These are phyloP conservation scores for Botrytis aclada DNA, from an alignment of 2,329 filamentous ascomycete genomes.

Conservation along the genomic window DNA sequence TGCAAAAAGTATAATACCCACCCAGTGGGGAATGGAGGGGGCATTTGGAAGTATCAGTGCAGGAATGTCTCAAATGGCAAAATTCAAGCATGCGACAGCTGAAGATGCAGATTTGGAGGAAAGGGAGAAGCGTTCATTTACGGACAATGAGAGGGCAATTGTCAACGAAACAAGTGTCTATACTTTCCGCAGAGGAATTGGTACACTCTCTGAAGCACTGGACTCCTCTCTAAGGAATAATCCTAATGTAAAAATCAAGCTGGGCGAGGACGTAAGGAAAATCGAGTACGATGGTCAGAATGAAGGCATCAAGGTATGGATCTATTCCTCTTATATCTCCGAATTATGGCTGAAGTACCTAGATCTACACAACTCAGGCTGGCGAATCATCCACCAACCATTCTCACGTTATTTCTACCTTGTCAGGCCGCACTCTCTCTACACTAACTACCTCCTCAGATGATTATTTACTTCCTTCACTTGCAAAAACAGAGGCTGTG, in stretches of 20 bases:
- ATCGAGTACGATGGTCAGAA: conserved; percentile 43
- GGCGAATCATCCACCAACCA: conserved; percentile 38
- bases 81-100: neutral
- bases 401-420: conserved; percentile 63
- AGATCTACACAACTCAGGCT: conserved; percentile 37
- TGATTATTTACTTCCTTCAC: conserved; percentile 43
- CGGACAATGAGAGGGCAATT: conserved; percentile 2
- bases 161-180: conserved; percentile 39
- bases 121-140: neutral
- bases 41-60: conserved; percentile 25
- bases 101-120: conserved; percentile 9
- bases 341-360: conserved; percentile 9
- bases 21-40: conserved; percentile 30
- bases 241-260: conserved; percentile 59
- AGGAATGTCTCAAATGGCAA: neutral
- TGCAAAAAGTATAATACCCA: conserved; percentile 53
- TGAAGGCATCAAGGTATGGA: conserved; percentile 45
- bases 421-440: conserved; percentile 39
- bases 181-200: conserved; percentile 58
- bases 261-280: conserved; percentile 46
- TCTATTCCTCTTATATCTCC: neutral
- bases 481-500: conserved; percentile 59
- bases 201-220: conserved; percentile 56
- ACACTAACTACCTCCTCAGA: conserved; percentile 20
- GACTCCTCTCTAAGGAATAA: conserved; percentile 47